These are phyloP conservation scores for Saturnispora gosingensis DNA, from an alignment of 805 yeast genomes.

Conservation along the genomic window DNA sequence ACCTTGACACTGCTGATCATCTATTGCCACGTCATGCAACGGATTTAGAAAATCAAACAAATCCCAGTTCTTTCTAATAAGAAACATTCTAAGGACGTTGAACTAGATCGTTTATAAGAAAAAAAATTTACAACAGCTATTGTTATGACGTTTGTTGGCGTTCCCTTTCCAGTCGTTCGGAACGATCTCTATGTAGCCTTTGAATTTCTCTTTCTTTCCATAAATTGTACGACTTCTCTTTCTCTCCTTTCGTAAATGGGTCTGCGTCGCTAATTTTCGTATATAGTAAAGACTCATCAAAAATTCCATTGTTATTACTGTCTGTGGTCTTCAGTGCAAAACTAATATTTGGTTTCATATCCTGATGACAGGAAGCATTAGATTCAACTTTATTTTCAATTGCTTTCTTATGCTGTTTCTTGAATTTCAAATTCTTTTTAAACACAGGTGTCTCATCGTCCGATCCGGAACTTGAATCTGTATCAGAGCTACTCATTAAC, in stretches of 20 bases:
- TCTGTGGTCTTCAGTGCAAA: background rate
- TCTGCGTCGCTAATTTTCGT: conserved; percentile 45
- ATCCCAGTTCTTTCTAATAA: conserved; percentile 1
- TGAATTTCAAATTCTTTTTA: conserved; percentile 1
- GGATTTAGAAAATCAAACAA: conserved; percentile 5
- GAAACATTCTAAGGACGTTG: background rate
- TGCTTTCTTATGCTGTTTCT: background rate
- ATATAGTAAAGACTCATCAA: conserved; percentile 5
- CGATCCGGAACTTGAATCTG: background rate
- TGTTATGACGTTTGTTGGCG: conserved; percentile 16
- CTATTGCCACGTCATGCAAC: conserved; percentile 6
- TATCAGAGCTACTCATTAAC: background rate
- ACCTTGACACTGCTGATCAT: background rate
- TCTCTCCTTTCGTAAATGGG: conserved; percentile 27
- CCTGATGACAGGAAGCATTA: too few relatives aligned
- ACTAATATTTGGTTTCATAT: background rate
- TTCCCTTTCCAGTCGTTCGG: conserved; percentile 19
- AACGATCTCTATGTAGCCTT: conserved; percentile 26
- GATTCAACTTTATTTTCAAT: background rate
- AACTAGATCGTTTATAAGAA: background rate
- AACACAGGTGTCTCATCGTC: background rate
- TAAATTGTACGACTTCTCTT: conserved; percentile 30
- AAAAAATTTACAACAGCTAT: background rate
- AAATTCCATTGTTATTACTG: background rate
- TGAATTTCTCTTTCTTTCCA: conserved; percentile 29